phyloP scores from a whole-genome alignment of 257 asterid species.

The Leonotis leonurus region DNA sequence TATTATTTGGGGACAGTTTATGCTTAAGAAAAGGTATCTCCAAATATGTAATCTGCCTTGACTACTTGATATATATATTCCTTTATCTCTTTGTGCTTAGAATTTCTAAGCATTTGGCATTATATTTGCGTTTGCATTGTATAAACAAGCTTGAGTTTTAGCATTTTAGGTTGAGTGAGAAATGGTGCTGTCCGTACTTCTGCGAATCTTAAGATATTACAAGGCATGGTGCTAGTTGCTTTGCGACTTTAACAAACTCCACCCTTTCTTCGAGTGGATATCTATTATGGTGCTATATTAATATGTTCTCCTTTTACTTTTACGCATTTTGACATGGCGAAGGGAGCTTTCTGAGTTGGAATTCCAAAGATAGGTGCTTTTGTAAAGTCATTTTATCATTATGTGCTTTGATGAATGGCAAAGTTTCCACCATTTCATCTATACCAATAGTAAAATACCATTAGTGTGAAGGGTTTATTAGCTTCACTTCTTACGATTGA shows the following conservation, averaged over 20 bases:
- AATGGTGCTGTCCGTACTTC: neutral
- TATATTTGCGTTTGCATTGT: neutral
- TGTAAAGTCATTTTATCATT: neutral
- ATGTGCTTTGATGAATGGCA: neutral
- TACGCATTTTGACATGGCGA: too few relatives aligned
- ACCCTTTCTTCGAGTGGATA: conserved; percentile 5
- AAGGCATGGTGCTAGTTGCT: conserved; percentile 4
- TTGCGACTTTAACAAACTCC: conserved; percentile 8
- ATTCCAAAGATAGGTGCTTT: conserved; percentile 13
- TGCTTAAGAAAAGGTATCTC: conserved; percentile 5
- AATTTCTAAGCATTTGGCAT: neutral
- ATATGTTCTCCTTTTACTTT: neutral
- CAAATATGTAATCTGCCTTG: neutral
- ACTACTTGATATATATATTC: too few relatives aligned
- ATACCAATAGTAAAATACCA: neutral
- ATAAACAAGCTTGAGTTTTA: neutral
- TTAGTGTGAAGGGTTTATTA: neutral
- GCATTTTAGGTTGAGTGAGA: neutral
- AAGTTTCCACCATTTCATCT: conserved; percentile 11
- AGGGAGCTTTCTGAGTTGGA: conserved; percentile 34
- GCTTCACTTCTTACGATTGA: neutral
- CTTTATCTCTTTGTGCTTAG: too few relatives aligned
- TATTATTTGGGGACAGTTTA: neutral
- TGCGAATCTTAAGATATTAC: neutral
- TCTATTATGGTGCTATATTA: neutral